phyloP scores from a whole-genome alignment of 2,329 filamentous ascomycete genomes.

The Scytalidium sp. region DNA sequence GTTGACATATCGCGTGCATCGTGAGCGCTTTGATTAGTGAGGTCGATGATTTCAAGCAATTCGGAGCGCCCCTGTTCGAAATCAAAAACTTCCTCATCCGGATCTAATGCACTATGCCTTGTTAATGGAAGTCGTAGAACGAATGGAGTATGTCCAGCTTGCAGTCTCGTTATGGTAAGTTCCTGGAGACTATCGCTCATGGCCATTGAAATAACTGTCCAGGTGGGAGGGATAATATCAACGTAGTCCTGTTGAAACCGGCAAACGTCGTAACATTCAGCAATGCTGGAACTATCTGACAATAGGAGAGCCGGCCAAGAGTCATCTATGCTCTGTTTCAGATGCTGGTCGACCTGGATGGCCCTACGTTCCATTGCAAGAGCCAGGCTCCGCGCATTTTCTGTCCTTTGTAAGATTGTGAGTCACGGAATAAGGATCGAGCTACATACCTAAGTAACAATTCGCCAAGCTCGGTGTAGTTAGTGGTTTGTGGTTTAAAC shows the following conservation, averaged over 20 bases:
- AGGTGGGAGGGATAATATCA: conserved; percentile 76
- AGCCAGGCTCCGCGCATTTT: conserved; percentile 68
- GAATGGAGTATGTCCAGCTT: conserved; percentile 73
- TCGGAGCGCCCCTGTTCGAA: conserved; percentile 79
- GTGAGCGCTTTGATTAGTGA: conserved; percentile 83
- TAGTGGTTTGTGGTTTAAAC: conserved; percentile 41
- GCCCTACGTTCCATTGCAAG: conserved; percentile 63
- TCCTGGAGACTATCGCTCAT: conserved; percentile 81
- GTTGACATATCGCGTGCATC: conserved; percentile 66
- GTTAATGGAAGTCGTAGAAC: conserved; percentile 83
- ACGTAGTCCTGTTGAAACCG: conserved; percentile 78
- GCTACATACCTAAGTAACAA: conserved; percentile 45
- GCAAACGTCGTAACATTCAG: conserved; percentile 48
- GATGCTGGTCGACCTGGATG: conserved; percentile 29
- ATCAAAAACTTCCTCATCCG: conserved; percentile 76
- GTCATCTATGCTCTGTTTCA: conserved; percentile 16
- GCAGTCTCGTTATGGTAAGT: conserved; percentile 83
- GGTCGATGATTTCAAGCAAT: conserved; percentile 75
- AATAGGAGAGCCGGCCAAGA: conserved; percentile 41
- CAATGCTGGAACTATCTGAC: conserved; percentile 38
- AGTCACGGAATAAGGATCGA: background rate
- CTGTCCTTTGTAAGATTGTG: conserved; percentile 29
- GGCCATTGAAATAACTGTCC: conserved; percentile 84
- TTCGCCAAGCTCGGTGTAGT: conserved; percentile 56
- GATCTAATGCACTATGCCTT: conserved; percentile 75